These are phyloP conservation scores for Chlamydomonas sphaeroides DNA, from an alignment of 139 green algal genomes.

Conservation along the genomic window DNA sequence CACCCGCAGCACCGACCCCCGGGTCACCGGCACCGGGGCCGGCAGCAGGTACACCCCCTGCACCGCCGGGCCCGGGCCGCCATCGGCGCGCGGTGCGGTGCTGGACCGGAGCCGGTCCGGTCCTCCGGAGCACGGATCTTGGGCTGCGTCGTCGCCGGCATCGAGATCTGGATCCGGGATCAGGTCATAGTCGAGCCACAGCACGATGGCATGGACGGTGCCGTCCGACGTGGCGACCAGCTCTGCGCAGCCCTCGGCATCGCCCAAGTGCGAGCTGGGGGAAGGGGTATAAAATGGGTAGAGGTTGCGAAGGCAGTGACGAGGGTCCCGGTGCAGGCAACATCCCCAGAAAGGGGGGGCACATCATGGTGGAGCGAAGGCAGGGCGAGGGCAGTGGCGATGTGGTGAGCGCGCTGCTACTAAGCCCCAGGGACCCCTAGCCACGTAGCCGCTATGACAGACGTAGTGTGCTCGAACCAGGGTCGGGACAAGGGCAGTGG, in stretches of 20 bases:
- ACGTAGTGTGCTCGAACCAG: too few relatives aligned
- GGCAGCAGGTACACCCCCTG: constrained; percentile 39
- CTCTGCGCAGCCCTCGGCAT: background rate
- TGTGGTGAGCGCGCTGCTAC: too few relatives aligned
- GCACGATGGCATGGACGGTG: constrained; percentile 39
- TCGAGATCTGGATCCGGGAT: background rate
- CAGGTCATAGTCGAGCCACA: constrained; percentile 53
- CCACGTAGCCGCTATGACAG: too few relatives aligned
- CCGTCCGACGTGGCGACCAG: background rate
- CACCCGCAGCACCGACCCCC: constrained; percentile 3
- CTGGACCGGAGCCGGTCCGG: background rate
- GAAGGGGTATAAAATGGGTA: too few relatives aligned
- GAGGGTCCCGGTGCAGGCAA: too few relatives aligned
- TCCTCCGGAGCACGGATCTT: background rate
- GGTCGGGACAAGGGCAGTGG: too few relatives aligned
- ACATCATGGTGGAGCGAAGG: too few relatives aligned
- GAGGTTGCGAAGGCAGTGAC: too few relatives aligned
- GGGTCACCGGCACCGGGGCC: background rate
- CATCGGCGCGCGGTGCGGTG: background rate
- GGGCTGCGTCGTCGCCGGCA: background rate
- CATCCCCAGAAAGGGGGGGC: too few relatives aligned
- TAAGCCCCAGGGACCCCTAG: too few relatives aligned
- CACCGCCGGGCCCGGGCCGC: constrained; percentile 1
- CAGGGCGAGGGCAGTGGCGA: too few relatives aligned
- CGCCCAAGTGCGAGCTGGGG: constrained; percentile 14